Base-by-base conservation (phyloP, 2,329 filamentous ascomycete species). In the Meredithiella fracta region DNA sequence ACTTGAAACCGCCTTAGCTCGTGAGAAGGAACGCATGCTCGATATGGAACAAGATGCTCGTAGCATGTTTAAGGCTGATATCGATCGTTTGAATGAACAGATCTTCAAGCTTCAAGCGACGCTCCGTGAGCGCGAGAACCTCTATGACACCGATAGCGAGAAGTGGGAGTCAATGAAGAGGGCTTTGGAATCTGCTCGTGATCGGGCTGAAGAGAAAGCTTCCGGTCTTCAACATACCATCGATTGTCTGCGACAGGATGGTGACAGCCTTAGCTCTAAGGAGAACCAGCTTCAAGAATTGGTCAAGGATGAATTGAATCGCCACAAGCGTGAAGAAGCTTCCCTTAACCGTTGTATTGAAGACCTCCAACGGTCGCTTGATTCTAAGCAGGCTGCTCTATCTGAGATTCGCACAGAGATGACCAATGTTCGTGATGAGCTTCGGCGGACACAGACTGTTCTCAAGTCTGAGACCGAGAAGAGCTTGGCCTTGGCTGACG, bases 321-420 rank as follows among this genome's bases (percentile, higher is more conserved):
- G 85, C 23, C 82, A 92, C 63, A 75, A 76, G 60, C 79, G 77
- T 56, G 85, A 91, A 62, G 84, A 91, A 64, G 77, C 77, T 9
- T 69, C 82, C 6, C 71, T 94, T 53, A 78, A 73, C 59, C 75
- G 78, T n/a, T 86, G 92, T 65, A 79, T 94, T 53, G 78, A 84
- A 50, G 82, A 84, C 53, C 72, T 92, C 8, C 82, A 85, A 63
- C 76, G 80, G 51, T 85, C 88, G 58, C 73, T 92, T 11, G 76
- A 83, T 56, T 72, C 77, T 26, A 80, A 83, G 60, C 79, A 85
- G 63, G 70, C 75, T n/a, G 72, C 79, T 47, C 67, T 87, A 4
- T 83, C 83, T 17, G 76, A 78, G 52, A 71, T 85, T 25, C 78
- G 82, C 54, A 75, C 73, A 54, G 84, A 90, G 62, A 69, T 89